Evolutionary conservation across 1,284 basidiomycete genomes (phyloP), one percentile per base, ranked within the genome.

Genomic region (Tilletia walkeri): DNA sequence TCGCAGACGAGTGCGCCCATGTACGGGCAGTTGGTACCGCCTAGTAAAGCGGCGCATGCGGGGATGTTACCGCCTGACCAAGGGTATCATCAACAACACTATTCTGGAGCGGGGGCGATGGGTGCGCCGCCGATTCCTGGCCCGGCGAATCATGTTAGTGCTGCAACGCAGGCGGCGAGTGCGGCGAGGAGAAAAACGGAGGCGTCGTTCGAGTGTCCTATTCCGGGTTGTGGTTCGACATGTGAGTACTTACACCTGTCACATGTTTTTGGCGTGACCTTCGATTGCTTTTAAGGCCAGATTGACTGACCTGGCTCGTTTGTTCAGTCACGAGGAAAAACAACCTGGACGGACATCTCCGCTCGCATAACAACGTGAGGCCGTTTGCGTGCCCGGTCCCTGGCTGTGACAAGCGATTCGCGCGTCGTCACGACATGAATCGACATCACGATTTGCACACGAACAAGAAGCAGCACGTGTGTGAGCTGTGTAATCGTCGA

Each of bases 401-500:
- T 2, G 93, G 92, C 16, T 97, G 94, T 84, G 91, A 91, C 79
- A 96, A 96, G 83, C 90, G 92, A 34, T 96, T 96, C 82, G 94
- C 94, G 47, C 88, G 94, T 63, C 92, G 94, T 83, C 94, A 96
- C 84, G 94, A 97, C 84, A 95, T 94, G 90, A 95, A 95, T 89
- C 92, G 86, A 76, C 90, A 71, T 54, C 75, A 82, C 70, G 78
- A 73, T 69, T 68, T 75, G 73, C 94, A 97, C 82, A 89, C 91
- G 63, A 89, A 91, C 49, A 89, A 93, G 84, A 89, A 92, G 79
- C 88, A 90, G 41, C 95, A 96, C 84, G 88, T 92, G 67, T 97
- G 94, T 80, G 90, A 91, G 77, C 92, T 92, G 2, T 97, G 94
- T 85, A 91, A 92, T 78, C 95, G 95, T 87, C 92, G 92, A 20